A percentile compares a stretch with the other conserved stretches of the same genome.
These are phyloP conservation scores for Apiospora arundinis DNA, from an alignment of 2,329 filamentous ascomycete genomes.

Conservation along the genomic window DNA sequence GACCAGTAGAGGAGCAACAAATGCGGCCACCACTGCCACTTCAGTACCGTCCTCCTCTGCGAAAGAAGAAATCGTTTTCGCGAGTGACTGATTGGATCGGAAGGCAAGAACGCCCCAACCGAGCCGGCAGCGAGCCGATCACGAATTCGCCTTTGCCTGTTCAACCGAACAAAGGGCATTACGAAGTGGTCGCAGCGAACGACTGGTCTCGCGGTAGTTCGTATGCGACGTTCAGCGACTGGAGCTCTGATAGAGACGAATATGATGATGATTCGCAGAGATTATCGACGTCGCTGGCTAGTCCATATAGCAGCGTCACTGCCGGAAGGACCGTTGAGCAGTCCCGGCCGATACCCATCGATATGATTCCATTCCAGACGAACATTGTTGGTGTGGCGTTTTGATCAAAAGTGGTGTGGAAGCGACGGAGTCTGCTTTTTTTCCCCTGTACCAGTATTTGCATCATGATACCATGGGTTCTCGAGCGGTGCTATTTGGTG, in stretches of 20 bases:
- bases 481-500: slow-evolving; percentile 3
- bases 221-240: slow-evolving; percentile 56
- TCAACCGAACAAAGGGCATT: slow-evolving; percentile 61
- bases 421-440: slow-evolving; percentile 8
- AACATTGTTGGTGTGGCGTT: slow-evolving; percentile 26
- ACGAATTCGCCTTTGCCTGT: slow-evolving; percentile 63
- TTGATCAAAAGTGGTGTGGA: background rate
- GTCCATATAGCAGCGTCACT: slow-evolving; percentile 52
- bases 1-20: background rate
- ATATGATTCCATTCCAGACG: slow-evolving; percentile 23
- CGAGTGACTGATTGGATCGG: slow-evolving; percentile 67
- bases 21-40: slow-evolving; percentile 62
- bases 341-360: slow-evolving; percentile 31
- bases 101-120: slow-evolving; percentile 29
- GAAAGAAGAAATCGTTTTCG: slow-evolving; percentile 73
- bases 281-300: slow-evolving; percentile 53
- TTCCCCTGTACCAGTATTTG: slow-evolving; percentile 21
- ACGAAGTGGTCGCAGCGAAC: slow-evolving; percentile 56
- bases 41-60: slow-evolving; percentile 63
- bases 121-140: slow-evolving; percentile 54
- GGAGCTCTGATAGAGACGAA: slow-evolving; percentile 41
- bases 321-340: slow-evolving; percentile 48
- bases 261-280: slow-evolving; percentile 47
- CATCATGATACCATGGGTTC: slow-evolving; percentile 26
- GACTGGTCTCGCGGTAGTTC: slow-evolving; percentile 49